Conservation (phyloP, 2,329 filamentous ascomycete genomes). For the Penicillium frequentans region DNA sequence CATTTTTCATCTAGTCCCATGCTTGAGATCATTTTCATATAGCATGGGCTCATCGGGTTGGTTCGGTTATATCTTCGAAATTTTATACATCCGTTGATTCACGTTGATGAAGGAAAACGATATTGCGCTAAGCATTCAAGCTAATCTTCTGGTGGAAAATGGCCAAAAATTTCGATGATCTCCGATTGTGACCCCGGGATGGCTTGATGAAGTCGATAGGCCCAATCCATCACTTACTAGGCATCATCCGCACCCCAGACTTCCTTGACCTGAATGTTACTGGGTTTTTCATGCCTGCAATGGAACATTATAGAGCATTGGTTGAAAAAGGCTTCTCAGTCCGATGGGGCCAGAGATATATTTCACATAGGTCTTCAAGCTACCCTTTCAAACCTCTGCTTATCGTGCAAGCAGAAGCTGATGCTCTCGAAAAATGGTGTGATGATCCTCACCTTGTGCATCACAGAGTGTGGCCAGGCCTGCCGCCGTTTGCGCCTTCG, state of each 20-base stretch:
- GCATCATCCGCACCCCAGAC: conserved; percentile 34
- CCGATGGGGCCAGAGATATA: not conserved
- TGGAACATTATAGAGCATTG: not conserved
- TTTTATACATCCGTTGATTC: not conserved
- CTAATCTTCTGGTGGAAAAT: conserved; percentile 35
- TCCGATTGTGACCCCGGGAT: conserved; percentile 31
- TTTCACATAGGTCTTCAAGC: not conserved
- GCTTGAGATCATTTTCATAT: too few relatives aligned
- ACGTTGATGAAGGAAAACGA: not conserved
- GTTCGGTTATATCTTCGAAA: not conserved
- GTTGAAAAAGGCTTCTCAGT: not conserved
- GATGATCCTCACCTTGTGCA: not conserved
- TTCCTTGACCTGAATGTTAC: conserved; percentile 11
- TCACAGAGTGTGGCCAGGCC: not conserved
- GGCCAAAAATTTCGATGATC: conserved; percentile 28
- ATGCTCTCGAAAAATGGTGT: not conserved
- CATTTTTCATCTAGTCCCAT: not conserved
- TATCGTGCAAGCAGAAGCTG: not conserved
- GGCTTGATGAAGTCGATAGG: conserved; percentile 27
- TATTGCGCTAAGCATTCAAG: conserved; percentile 14
- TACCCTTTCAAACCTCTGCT: not conserved
- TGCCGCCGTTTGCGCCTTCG: not conserved
- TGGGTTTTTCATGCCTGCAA: not conserved
- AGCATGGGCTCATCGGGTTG: not conserved
- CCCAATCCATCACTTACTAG: conserved; percentile 36